phyloP scores from a whole-genome alignment of 2,329 filamentous ascomycete species.

The Aureobasidium melanogenum region DNA sequence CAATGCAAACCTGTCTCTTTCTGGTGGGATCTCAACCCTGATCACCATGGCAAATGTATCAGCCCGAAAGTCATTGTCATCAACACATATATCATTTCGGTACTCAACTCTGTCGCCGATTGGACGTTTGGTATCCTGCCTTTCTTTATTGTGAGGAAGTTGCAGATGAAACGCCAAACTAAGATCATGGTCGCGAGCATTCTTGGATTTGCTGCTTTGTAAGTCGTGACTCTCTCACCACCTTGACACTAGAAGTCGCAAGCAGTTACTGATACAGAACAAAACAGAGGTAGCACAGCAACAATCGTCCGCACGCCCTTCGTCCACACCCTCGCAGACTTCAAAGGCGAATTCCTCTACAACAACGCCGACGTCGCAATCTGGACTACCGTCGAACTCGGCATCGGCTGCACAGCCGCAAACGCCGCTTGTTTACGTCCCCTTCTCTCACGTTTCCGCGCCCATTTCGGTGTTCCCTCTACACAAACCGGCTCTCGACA shows the following conservation, averaged over 20 bases:
- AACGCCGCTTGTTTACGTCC: slow-evolving; percentile 42
- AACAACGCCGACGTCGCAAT: slow-evolving; percentile 33
- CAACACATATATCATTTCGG: slow-evolving; percentile 25
- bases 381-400: slow-evolving; percentile 26
- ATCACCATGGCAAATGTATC: slow-evolving; percentile 34
- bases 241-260: too few relatives aligned
- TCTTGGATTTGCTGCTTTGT: slow-evolving; percentile 31
- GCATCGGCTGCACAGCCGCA: slow-evolving; percentile 32
- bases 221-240: slow-evolving; percentile 27
- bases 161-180: slow-evolving; percentile 31
- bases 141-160: slow-evolving; percentile 32
- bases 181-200: slow-evolving; percentile 32
- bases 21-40: slow-evolving; percentile 41
- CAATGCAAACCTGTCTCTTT: slow-evolving; percentile 45
- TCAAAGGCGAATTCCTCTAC: slow-evolving; percentile 35
- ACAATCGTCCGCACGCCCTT: slow-evolving; percentile 40
- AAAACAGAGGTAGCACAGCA: slow-evolving; percentile 40
- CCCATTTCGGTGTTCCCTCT: neutral
- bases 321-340: slow-evolving; percentile 29
- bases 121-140: slow-evolving; percentile 34
- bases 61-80: slow-evolving; percentile 39
- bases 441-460: slow-evolving; percentile 26
- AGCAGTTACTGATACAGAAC: neutral
- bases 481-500: neutral
- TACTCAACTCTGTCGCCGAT: slow-evolving; percentile 33